These are phyloP conservation scores for Cnidoscolus chayamansa DNA, from an alignment of 441 rosid species.

Conservation along the genomic window DNA sequence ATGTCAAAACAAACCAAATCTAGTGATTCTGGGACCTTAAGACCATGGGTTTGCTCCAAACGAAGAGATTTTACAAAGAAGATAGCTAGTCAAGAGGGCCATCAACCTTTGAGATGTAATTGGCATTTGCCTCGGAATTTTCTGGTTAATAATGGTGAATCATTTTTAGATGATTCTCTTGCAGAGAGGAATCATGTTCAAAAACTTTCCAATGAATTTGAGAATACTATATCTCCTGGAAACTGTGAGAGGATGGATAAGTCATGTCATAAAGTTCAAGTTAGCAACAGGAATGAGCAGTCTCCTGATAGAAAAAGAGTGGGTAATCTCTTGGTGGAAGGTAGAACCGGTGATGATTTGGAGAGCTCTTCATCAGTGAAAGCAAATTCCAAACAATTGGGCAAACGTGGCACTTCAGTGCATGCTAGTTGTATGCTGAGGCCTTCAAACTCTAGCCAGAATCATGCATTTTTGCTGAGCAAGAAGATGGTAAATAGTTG, in stretches of 20 bases:
- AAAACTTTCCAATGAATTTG: conserved; percentile 35
- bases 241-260: conserved; percentile 36
- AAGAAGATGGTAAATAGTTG: conserved; percentile 26
- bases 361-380: conserved; percentile 34
- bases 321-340: conserved; percentile 38
- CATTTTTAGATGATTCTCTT: conserved; percentile 35
- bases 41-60: conserved; percentile 56
- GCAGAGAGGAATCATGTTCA: conserved; percentile 35
- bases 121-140: conserved; percentile 40
- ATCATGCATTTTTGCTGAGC: conserved; percentile 28
- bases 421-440: conserved; percentile 24
- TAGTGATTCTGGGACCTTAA: conserved; percentile 41
- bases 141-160: conserved; percentile 40
- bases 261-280: conserved; percentile 27
- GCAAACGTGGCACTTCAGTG: conserved; percentile 26
- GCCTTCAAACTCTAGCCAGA: conserved; percentile 30
- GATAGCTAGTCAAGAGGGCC: conserved; percentile 35
- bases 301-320: conserved; percentile 43
- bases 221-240: conserved; percentile 35
- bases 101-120: conserved; percentile 36
- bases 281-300: conserved; percentile 31
- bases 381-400: conserved; percentile 28
- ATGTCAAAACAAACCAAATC: conserved; percentile 30
- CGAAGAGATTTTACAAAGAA: conserved; percentile 48
- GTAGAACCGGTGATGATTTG: conserved; percentile 28